phyloP scores from a whole-genome alignment of 192 early-diverging fungal species.

The Phycomyces blakesleeanus region DNA sequence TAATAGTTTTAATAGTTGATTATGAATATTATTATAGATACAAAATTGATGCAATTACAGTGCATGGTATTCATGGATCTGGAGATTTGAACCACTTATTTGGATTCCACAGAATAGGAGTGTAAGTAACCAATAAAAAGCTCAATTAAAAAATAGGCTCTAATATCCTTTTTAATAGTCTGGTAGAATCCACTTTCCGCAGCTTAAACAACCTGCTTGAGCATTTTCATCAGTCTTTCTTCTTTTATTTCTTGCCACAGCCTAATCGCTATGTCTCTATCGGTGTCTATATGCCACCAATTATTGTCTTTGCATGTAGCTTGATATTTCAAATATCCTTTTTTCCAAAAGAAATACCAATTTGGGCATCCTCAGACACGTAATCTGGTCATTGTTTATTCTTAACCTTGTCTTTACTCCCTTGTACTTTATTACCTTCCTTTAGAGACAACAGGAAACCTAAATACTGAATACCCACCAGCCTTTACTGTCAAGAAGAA shows the following conservation, averaged over 20 bases:
- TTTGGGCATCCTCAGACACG: too few relatives aligned
- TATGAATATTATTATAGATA: conserved; percentile 44
- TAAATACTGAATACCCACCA: neutral
- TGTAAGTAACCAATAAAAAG: conserved; percentile 29
- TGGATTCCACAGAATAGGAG: conserved; percentile 47
- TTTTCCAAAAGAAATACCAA: too few relatives aligned
- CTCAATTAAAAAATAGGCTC: neutral
- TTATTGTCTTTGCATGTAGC: conserved; percentile 71
- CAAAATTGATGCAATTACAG: conserved; percentile 75
- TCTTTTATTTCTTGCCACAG: conserved; percentile 91
- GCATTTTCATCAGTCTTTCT: conserved; percentile 93
- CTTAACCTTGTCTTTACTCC: conserved; percentile 39
- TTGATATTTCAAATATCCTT: conserved; percentile 68
- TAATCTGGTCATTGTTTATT: too few relatives aligned
- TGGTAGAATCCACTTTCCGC: conserved; percentile 77
- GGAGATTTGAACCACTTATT: conserved; percentile 33
- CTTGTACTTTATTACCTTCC: conserved; percentile 39
- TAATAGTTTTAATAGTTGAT: conserved; percentile 11
- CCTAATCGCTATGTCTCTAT: conserved; percentile 80
- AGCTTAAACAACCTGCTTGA: conserved; percentile 91
- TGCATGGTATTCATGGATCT: conserved; percentile 45
- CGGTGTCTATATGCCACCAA: conserved; percentile 83
- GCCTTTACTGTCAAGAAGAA: conserved; percentile 29
- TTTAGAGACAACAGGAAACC: neutral
- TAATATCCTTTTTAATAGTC: conserved; percentile 28